Percentiles rank a stretch among this genome's conserved stretches.
Evolutionary conservation across 805 yeast genomes (phyloP).

Genomic region (Candida palmyrensis): DNA sequence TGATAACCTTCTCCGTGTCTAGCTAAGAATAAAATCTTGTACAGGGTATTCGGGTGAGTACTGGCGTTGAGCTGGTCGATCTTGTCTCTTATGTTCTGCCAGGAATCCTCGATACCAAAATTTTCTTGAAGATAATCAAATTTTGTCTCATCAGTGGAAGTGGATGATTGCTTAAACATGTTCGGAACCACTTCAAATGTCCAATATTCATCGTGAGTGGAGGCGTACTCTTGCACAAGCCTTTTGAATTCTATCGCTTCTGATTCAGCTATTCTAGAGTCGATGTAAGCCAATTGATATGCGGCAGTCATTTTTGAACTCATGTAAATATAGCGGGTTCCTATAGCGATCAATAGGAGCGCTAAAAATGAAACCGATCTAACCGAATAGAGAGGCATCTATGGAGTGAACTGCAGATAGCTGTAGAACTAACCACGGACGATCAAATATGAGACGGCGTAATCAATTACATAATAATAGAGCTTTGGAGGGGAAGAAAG

Average conservation of each 20-base stretch:
- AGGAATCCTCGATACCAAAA: conserved; percentile 39
- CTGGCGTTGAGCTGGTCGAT: conserved; percentile 29
- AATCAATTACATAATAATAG: too few species aligned
- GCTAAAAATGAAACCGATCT: too few species aligned
- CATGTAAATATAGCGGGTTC: too few species aligned
- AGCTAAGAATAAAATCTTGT: conserved; percentile 49
- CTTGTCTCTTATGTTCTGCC: conserved; percentile 33
- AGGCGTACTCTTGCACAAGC: not conserved
- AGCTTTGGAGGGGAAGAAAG: too few species aligned
- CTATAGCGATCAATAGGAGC: too few species aligned
- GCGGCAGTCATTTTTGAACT: conserved; percentile 1
- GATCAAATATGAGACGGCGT: too few species aligned
- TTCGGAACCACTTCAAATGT: conserved; percentile 44
- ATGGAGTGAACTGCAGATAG: too few species aligned
- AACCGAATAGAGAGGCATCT: too few species aligned
- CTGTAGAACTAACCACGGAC: too few species aligned
- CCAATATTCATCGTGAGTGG: conserved; percentile 33
- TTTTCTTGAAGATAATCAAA: conserved; percentile 40
- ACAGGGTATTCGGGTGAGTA: conserved; percentile 26
- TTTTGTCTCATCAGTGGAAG: conserved; percentile 33
- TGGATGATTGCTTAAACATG: conserved; percentile 42
- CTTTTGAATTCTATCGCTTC: not conserved
- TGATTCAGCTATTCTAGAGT: conserved; percentile 1
- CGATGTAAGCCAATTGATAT: conserved; percentile 1
- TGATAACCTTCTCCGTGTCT: conserved; percentile 73